Conservation (phyloP, 2,329 filamentous ascomycete species). For the Venturia asperata region DNA sequence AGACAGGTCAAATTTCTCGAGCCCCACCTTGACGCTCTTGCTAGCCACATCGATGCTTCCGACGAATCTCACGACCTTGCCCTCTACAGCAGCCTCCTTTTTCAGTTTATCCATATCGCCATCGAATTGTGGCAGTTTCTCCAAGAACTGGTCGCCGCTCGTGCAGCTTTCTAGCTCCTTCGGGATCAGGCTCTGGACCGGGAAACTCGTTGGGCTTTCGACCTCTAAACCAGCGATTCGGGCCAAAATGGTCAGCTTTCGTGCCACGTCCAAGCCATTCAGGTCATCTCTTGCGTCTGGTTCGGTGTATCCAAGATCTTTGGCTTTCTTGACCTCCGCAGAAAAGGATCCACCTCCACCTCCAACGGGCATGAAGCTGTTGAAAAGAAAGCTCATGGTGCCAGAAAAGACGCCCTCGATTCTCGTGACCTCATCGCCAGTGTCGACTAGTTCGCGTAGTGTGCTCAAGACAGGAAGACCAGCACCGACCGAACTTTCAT, state of each 20-base stretch:
- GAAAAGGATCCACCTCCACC: slow-evolving; percentile 75
- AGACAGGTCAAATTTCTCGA: slow-evolving; percentile 74
- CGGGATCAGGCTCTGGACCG: slow-evolving; percentile 88
- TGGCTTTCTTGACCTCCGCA: slow-evolving; percentile 83
- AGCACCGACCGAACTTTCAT: slow-evolving; percentile 90
- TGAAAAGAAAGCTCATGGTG: slow-evolving; percentile 97
- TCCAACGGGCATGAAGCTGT: slow-evolving; percentile 80
- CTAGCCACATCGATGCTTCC: slow-evolving; percentile 82
- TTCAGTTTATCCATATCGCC: slow-evolving; percentile 84
- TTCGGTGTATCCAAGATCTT: slow-evolving; percentile 87
- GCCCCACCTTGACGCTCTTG: slow-evolving; percentile 79
- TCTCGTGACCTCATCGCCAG: slow-evolving; percentile 81
- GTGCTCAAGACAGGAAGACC: slow-evolving; percentile 91
- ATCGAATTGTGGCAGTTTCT: slow-evolving; percentile 74
- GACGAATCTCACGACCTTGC: slow-evolving; percentile 90
- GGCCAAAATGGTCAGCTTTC: slow-evolving; percentile 91
- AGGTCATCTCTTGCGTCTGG: slow-evolving; percentile 80
- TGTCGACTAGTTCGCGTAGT: slow-evolving; percentile 86
- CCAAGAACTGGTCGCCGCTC: slow-evolving; percentile 80
- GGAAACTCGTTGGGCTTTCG: slow-evolving; percentile 79
- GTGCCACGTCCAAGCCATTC: slow-evolving; percentile 84
- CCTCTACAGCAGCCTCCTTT: slow-evolving; percentile 72
- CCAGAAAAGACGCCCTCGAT: slow-evolving; percentile 97
- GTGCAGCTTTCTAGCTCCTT: slow-evolving; percentile 69
- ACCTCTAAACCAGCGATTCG: slow-evolving; percentile 75